phyloP scores from a whole-genome alignment of 371 early-diverging fungal genomes.

The Nematocida sp. region DNA sequence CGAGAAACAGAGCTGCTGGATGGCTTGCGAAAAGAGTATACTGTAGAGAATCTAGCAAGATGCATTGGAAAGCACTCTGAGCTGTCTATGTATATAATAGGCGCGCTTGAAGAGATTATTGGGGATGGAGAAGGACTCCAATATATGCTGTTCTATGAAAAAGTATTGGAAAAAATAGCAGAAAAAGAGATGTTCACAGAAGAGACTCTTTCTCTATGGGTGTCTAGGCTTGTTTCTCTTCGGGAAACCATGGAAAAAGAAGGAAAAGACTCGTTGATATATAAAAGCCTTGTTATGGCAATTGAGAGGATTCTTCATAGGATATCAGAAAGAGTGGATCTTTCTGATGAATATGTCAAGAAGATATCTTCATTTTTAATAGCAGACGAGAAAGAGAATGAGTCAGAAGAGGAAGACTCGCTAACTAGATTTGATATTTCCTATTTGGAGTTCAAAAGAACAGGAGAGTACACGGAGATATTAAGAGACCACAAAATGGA shows the following conservation, averaged over 20 bases:
- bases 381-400: not conserved
- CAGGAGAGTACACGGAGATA: constrained; percentile 9
- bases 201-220: constrained; percentile 5
- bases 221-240: not conserved
- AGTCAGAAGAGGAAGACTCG: not conserved
- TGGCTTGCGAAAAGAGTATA: not conserved
- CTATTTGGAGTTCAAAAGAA: constrained; percentile 18
- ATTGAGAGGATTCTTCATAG: not conserved
- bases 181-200: not conserved
- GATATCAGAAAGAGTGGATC: not conserved
- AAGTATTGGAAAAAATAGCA: not conserved
- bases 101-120: not conserved
- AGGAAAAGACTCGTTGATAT: not conserved
- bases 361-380: not conserved
- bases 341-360: not conserved
- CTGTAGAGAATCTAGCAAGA: not conserved
- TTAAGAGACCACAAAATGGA: constrained; percentile 2
- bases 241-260: not conserved
- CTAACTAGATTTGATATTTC: not conserved
- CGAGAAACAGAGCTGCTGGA: not conserved
- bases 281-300: not conserved
- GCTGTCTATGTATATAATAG: not conserved
- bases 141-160: not conserved
- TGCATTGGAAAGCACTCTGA: not conserved
- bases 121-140: not conserved